Conservation (phyloP, 73 alveolate species). For the Uronychia binucleata region DNA sequence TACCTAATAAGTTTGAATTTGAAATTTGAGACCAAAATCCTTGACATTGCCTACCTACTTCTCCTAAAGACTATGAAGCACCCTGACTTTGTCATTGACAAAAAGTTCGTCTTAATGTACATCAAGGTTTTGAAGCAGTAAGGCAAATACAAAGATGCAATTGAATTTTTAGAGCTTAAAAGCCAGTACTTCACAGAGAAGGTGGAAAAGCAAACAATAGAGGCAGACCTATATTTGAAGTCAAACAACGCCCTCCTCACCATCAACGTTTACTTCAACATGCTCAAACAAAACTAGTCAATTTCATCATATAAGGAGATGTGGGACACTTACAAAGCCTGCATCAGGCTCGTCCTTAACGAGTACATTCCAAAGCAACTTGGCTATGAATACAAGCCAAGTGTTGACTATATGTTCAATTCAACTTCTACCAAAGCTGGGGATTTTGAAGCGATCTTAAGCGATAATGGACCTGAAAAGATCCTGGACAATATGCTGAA, state of each 20-base stretch:
- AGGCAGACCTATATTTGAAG: slow-evolving; percentile 50
- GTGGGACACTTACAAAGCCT: slow-evolving; percentile 60
- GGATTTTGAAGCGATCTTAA: slow-evolving; percentile 46
- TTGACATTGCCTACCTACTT: slow-evolving; percentile 57
- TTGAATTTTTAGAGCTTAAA: slow-evolving; percentile 53
- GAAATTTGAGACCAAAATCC: slow-evolving; percentile 59
- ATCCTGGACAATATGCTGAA: slow-evolving; percentile 18
- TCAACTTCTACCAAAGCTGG: slow-evolving; percentile 22
- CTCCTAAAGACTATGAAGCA: slow-evolving; percentile 57
- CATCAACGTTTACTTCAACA: slow-evolving; percentile 48
- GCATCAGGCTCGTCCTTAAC: slow-evolving; percentile 46
- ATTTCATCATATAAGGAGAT: slow-evolving; percentile 37
- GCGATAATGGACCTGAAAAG: slow-evolving; percentile 37
- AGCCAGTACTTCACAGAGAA: slow-evolving; percentile 38
- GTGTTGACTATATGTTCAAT: slow-evolving; percentile 33
- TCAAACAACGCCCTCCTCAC: slow-evolving; percentile 36
- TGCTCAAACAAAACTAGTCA: slow-evolving; percentile 37
- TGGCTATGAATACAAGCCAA: slow-evolving; percentile 47
- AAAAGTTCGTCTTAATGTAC: slow-evolving; percentile 49
- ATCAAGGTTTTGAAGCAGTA: slow-evolving; percentile 37
- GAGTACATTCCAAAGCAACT: slow-evolving; percentile 33
- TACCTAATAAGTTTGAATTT: slow-evolving; percentile 41
- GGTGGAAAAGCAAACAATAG: slow-evolving; percentile 39
- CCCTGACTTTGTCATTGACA: slow-evolving; percentile 52
- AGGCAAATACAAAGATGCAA: slow-evolving; percentile 59